Base-by-base conservation (phyloP, 2,329 filamentous ascomycete genomes). In the Graphiopsis chlorocephala region DNA sequence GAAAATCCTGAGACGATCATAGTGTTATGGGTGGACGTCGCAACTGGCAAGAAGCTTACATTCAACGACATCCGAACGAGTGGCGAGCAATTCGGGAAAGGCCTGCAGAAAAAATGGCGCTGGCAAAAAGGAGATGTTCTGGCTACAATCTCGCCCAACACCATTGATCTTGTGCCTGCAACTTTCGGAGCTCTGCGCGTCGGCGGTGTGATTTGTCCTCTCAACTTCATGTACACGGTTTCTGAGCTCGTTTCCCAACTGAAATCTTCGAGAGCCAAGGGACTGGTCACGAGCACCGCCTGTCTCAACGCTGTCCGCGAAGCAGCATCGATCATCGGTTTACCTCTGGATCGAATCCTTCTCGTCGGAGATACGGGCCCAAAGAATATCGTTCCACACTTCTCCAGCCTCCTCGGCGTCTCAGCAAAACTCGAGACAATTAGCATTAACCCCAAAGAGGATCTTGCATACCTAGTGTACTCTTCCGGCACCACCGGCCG, bases 71-170 rank as follows among this genome's bases (percentile, higher is more conserved):
- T 42, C 17, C 38, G 38, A 20, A 20, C 17, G 4, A 20, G 17
- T 8, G 17, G 38, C 17, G 38, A 42, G 10, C 17, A 87, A 17
- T 96, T 97, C 70, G 93, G 92, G 58, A 87, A 89, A 68, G 93
- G 91, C 0, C 83, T 98, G 23, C 88, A 88, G 72, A 85, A 89
- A 28, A 77, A 83, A 23, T 94, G 89, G 84, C 84, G 88, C 56
- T 97, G 93, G 90, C 83, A 88, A 70, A 93, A 90, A 74, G 90
- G 91, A 72, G 91, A 97, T 75, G 90, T 95, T 1, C 83, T 97
- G 25, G 90, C 85, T 12, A 82, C 97, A 62, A 96, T 90, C 81
- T 88, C 91, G 3, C 91, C 93, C 29, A 97, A 98, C 76, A 88
- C 85, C 75, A 90, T 97, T 74, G 93, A 97, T 76, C 92, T 89